phyloP scores from a whole-genome alignment of 345 rosid genomes.

The Populus simonii region DNA sequence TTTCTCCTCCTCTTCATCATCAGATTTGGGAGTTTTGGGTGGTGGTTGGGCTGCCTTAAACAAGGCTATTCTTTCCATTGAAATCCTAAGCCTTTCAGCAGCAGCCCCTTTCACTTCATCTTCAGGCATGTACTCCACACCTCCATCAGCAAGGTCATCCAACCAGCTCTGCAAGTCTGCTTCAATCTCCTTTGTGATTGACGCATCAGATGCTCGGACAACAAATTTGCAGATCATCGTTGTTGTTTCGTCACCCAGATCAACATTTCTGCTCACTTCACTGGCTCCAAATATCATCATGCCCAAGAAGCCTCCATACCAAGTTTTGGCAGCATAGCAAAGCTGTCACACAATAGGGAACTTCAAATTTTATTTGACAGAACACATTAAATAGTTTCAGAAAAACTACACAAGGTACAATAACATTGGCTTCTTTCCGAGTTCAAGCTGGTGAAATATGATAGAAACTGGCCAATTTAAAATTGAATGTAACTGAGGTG shows the following conservation, averaged over 20 bases:
- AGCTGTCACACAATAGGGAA: slow-evolving; percentile 44
- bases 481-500: too few relatives aligned
- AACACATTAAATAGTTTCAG: background rate
- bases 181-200: slow-evolving; percentile 87
- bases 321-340: slow-evolving; percentile 94
- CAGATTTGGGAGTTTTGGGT: slow-evolving; percentile 54
- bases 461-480: too few relatives aligned
- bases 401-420: too few relatives aligned
- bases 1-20: slow-evolving; percentile 42
- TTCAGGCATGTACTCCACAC: slow-evolving; percentile 94
- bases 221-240: slow-evolving; percentile 97
- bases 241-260: slow-evolving; percentile 92
- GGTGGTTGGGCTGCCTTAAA: slow-evolving; percentile 83
- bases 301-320: slow-evolving; percentile 93
- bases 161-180: slow-evolving; percentile 94
- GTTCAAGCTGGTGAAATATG: too few relatives aligned
- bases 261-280: slow-evolving; percentile 98
- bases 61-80: slow-evolving; percentile 91
- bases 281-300: slow-evolving; percentile 98
- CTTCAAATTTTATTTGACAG: background rate
- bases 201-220: slow-evolving; percentile 92
- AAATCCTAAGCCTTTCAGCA: slow-evolving; percentile 81
- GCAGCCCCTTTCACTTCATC: slow-evolving; percentile 92
- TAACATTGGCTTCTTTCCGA: too few relatives aligned
- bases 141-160: slow-evolving; percentile 91